Conservation (phyloP, 805 yeast genomes). For the Ogataea dorogensis region DNA sequence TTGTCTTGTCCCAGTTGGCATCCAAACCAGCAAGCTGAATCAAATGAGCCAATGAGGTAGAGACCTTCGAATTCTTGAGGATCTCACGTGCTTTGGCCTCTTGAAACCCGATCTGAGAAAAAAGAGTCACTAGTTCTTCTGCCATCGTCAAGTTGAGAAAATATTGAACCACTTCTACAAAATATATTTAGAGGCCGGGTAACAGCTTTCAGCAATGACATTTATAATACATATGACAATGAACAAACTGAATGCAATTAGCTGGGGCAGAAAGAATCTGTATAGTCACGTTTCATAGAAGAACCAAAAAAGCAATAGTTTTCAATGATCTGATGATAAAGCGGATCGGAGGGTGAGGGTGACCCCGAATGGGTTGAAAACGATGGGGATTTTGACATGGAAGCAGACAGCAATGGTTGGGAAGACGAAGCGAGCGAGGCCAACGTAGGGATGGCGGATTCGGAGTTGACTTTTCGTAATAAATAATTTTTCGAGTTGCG, state of each 20-base stretch:
- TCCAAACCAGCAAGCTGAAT: constrained; percentile 42
- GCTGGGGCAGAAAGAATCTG: constrained; percentile 15
- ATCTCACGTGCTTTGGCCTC: constrained; percentile 78
- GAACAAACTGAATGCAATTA: constrained; percentile 3
- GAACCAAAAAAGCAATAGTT: constrained; percentile 34
- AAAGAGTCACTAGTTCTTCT: constrained; percentile 33
- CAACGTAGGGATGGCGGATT: constrained; percentile 27
- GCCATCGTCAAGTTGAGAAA: constrained; percentile 2
- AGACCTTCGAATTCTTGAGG: constrained; percentile 80
- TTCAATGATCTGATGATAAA: constrained; percentile 27
- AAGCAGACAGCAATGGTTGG: constrained; percentile 12
- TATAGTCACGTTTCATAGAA: constrained; percentile 7
- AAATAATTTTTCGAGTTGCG: constrained; percentile 27
- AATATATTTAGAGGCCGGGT: constrained; percentile 4
- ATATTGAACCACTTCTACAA: background rate
- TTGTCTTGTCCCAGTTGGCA: constrained; percentile 52
- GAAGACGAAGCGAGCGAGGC: constrained; percentile 9
- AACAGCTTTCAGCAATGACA: background rate
- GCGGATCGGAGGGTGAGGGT: constrained; percentile 15
- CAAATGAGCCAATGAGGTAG: constrained; percentile 62
- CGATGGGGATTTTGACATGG: constrained; percentile 11
- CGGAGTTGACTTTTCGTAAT: constrained; percentile 33
- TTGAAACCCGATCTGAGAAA: constrained; percentile 58
- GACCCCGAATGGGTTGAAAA: constrained; percentile 13
- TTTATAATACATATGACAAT: too few species aligned